Percentiles rank a stretch among this genome's conserved stretches.
Evolutionary conservation across 1,284 basidiomycete genomes (phyloP).

Genomic region (Trichosporon coremiiforme): DNA sequence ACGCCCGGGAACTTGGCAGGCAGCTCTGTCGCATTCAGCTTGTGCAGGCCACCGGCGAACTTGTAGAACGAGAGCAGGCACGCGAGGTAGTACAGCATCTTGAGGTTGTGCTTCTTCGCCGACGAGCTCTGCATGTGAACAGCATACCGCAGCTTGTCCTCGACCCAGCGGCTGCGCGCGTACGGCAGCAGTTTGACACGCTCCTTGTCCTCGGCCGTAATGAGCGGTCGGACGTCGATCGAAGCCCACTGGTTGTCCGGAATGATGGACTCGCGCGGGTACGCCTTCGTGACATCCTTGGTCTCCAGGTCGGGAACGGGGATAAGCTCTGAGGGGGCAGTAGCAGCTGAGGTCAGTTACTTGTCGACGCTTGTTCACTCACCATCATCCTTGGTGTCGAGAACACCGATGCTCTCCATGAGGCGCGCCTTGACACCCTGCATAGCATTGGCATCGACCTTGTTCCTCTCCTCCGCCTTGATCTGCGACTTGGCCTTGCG

Average conservation of each 20-base stretch:
- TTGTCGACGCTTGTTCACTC: neutral
- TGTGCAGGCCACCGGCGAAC: slow-evolving; percentile 44
- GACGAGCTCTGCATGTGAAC: slow-evolving; percentile 23
- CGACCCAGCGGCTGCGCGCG: slow-evolving; percentile 67
- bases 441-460: slow-evolving; percentile 82
- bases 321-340: slow-evolving; percentile 60
- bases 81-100: slow-evolving; percentile 71
- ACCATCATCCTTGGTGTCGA: slow-evolving; percentile 59
- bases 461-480: slow-evolving; percentile 75
- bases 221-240: slow-evolving; percentile 53
- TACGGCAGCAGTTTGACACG: slow-evolving; percentile 65
- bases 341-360: slow-evolving; percentile 24
- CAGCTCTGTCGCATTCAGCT: slow-evolving; percentile 42
- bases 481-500: slow-evolving; percentile 87
- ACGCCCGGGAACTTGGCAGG: slow-evolving; percentile 64
- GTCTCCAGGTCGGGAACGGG: slow-evolving; percentile 72
- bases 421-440: slow-evolving; percentile 74
- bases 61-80: slow-evolving; percentile 71
- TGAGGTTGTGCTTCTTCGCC: slow-evolving; percentile 13
- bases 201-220: slow-evolving; percentile 65
- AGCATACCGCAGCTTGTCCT: slow-evolving; percentile 45
- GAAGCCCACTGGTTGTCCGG: slow-evolving; percentile 65
- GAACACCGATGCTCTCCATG: slow-evolving; percentile 72
- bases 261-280: slow-evolving; percentile 73
- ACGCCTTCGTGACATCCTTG: slow-evolving; percentile 69